Evolutionary conservation across 768 basidiomycete genomes (phyloP).

Genomic region (Suillus clintonianus): DNA sequence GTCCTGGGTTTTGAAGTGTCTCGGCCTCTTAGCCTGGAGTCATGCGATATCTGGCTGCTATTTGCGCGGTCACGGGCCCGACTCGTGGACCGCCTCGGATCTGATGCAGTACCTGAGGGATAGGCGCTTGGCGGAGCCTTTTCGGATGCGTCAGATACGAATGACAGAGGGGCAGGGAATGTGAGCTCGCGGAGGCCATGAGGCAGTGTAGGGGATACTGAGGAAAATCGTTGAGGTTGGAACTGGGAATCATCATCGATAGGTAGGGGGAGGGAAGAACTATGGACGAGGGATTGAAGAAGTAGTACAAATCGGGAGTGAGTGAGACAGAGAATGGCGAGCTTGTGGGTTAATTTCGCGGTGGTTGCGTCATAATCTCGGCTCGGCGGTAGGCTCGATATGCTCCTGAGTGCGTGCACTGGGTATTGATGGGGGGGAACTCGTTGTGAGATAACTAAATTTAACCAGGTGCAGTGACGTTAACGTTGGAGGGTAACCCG

Average conservation of each 20-base stretch:
- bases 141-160: slow-evolving; percentile 27
- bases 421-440: slow-evolving; percentile 72
- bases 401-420: slow-evolving; percentile 58
- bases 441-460: slow-evolving; percentile 63
- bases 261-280: slow-evolving; percentile 49
- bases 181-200: slow-evolving; percentile 55
- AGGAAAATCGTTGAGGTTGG: slow-evolving; percentile 20
- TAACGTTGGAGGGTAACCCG: slow-evolving; percentile 12
- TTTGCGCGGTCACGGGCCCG: slow-evolving; percentile 8
- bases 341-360: slow-evolving; percentile 29
- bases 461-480: slow-evolving; percentile 3
- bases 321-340: slow-evolving; percentile 54
- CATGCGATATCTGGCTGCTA: slow-evolving; percentile 25
- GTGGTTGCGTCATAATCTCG: slow-evolving; percentile 28
- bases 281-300: slow-evolving; percentile 71
- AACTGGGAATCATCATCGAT: slow-evolving; percentile 45
- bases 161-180: slow-evolving; percentile 76
- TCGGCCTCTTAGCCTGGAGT: slow-evolving; percentile 9
- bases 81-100: slow-evolving; percentile 4
- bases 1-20: slow-evolving; percentile 1
- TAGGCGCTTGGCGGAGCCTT: slow-evolving; percentile 9
- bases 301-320: slow-evolving; percentile 78
- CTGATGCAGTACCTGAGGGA: slow-evolving; percentile 6
- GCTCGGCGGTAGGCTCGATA: slow-evolving; percentile 40
- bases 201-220: slow-evolving; percentile 22